Evolutionary conservation across 1,139 yeast genomes (phyloP), one percentile per base, ranked within the genome.

Genomic region (Protomyces arabidopsidicola): DNA sequence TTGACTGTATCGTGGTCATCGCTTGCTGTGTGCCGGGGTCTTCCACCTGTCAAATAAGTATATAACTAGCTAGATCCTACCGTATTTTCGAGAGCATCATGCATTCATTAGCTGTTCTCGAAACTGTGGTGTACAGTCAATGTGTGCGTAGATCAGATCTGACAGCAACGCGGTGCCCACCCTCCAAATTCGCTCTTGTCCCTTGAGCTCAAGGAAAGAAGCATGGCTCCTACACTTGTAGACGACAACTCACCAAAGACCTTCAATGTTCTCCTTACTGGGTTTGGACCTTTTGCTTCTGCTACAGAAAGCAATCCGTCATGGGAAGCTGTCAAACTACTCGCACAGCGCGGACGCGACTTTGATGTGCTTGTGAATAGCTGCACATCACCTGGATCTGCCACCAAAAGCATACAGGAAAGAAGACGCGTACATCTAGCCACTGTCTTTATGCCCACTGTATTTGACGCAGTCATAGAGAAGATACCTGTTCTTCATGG

Each of bases 291-390:
- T 2, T 58, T 58, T 52, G 14, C 52, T 31, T 20, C 31, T 20
- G 45, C 56, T 1, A 27, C 5, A 6, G 48, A 42, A 10, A 27
- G 34, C n/a, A 58, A 58, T 22, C 62, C 62, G 3, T 58, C 62
- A 8, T 58, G 62, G 62, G 62, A 58, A 35, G 45, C 62, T 9
- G 62, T 50, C 24, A 58, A 58, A 34, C 45, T 58, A 8, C 24
- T 58, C 18, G 53, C 62, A 14, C 18, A 58, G 52, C 45, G 31
- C 12, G 52, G 56, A 6, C 22, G 24, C 4, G 48, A 42, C 48
- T 42, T 42, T 42, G 48, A 42, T 20, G 48, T 42, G 5, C 12
- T 18, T 42, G 20, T 16, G 24, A 20, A 18, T n/a, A 6, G 5
- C 5, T 42, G 48, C 22, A 8, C 20, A 10, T 10, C 20, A 2